Evolutionary conservation across 768 basidiomycete genomes (phyloP).

Genomic region (Trametes cubensis): DNA sequence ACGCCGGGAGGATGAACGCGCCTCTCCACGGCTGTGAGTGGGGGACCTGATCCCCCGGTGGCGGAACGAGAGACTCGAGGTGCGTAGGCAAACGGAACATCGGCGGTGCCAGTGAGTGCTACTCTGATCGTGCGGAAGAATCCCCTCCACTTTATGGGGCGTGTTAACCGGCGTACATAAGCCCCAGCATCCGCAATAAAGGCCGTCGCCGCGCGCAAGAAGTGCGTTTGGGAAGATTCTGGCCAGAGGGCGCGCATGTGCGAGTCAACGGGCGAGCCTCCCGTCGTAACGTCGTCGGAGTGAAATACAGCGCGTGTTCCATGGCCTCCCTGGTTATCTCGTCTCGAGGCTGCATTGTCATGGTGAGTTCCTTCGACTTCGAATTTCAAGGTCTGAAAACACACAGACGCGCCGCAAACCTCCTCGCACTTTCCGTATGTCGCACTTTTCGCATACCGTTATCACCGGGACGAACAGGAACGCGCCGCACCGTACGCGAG

Average conservation of each 20-base stretch:
- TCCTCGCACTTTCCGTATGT: not conserved
- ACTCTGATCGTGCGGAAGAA: slow-evolving; percentile 18
- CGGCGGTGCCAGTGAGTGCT: slow-evolving; percentile 17
- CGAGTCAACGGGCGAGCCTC: not conserved
- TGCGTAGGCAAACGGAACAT: slow-evolving; percentile 63
- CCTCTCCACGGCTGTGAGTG: slow-evolving; percentile 60
- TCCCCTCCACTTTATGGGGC: slow-evolving; percentile 19
- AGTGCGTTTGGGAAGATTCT: slow-evolving; percentile 17
- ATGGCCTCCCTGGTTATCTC: slow-evolving; percentile 2
- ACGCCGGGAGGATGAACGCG: slow-evolving; percentile 52
- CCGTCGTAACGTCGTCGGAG: slow-evolving; percentile 10
- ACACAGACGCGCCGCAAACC: not conserved
- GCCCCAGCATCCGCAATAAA: slow-evolving; percentile 19
- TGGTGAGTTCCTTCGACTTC: slow-evolving; percentile 8
- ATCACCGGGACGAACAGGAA: slow-evolving; percentile 17
- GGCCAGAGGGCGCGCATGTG: slow-evolving; percentile 3
- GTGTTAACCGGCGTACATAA: slow-evolving; percentile 22
- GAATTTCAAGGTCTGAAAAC: not conserved
- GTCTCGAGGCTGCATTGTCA: slow-evolving; percentile 19
- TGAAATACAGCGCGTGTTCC: slow-evolving; percentile 8
- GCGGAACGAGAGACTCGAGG: slow-evolving; percentile 59
- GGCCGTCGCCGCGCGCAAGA: slow-evolving; percentile 20
- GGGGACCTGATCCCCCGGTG: slow-evolving; percentile 49
- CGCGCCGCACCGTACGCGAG: slow-evolving; percentile 1
- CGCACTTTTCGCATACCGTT: slow-evolving; percentile 7